A percentile compares a stretch with the other conserved stretches of the same genome.
Evolutionary conservation across 768 basidiomycete genomes (phyloP).

Genomic region (Calocybe gangraenosa): DNA sequence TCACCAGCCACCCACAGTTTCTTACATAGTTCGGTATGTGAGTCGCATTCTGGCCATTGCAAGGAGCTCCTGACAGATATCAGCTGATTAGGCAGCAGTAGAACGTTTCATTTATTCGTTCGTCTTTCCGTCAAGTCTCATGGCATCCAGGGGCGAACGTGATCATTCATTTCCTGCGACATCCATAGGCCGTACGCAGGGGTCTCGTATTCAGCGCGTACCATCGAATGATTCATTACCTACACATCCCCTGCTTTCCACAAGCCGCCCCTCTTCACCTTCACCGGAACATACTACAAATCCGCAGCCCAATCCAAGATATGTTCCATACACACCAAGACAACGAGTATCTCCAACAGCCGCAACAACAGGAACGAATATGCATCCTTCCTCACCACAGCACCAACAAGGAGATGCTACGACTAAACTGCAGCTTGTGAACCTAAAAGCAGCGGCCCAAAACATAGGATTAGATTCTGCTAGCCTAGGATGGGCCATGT

Average conservation of each 20-base stretch:
- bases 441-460: constrained; percentile 71
- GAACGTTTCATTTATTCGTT: too few species aligned
- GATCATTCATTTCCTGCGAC: constrained; percentile 41
- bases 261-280: constrained; percentile 24
- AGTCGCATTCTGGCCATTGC: too few species aligned
- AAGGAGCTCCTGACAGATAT: too few species aligned
- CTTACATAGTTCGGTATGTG: too few species aligned
- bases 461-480: constrained; percentile 58
- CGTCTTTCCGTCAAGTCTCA: too few species aligned
- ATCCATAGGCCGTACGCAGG: constrained; percentile 51
- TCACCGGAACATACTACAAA: constrained; percentile 22
- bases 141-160: constrained; percentile 32
- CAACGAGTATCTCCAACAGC: constrained; percentile 49
- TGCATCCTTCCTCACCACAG: constrained; percentile 41
- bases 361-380: constrained; percentile 46
- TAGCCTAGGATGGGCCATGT: constrained; percentile 71
- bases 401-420: constrained; percentile 56
- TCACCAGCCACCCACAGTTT: too few species aligned
- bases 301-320: constrained; percentile 34
- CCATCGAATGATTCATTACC: constrained; percentile 51
- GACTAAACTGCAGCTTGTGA: constrained; percentile 65
- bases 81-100: too few species aligned
- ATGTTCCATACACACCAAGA: constrained; percentile 75
- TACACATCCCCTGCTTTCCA: constrained; percentile 65
- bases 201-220: constrained; percentile 35